Base-by-base conservation (phyloP, 768 basidiomycete genomes). In the Lyophyllum shimeji region DNA sequence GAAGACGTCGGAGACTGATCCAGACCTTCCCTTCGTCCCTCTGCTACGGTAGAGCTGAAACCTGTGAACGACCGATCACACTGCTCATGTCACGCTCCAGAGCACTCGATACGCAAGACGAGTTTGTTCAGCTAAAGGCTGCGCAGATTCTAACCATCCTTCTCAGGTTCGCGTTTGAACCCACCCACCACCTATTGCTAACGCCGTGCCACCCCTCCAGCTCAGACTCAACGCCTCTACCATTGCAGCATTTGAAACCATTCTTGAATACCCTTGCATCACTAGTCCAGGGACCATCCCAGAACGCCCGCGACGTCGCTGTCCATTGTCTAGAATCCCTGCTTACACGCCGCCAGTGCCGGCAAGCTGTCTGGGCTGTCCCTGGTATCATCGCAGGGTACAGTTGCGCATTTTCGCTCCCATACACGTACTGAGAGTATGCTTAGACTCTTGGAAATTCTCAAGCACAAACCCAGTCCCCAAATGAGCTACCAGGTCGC, bases 401-500 rank as follows among this genome's bases (percentile, higher is more conserved):
- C 52, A 78, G 29, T 29, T 64, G 2, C 2, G 1, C 31, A 24
- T 52, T 44, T 46, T 23, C 37, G 15, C 46, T 21, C 29, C 4
- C 13, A 54, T 40, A 25, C 13, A 48, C 57, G 8, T 54, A 8
- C 43, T 42, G n/a, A 44, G 8, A 42, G 50, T 47, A 23, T 20
- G 50, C 21, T 11, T 17, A 96, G 94, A 20, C 77, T 97, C 44
- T 82, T 95, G 5, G 90, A 95, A 27, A 89, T 92, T 23, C 76
- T 98, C 53, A 87, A 86, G 65, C 78, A 85, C 50, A 90, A 85
- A 59, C 86, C 91, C 15, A 84, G 86, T 20, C 92, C 95, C 18
- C 97, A 99, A 73, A 92, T 96, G 86, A 89, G 84, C 74, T 99
- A 98, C 68, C 95, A 97, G 78, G 86, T 95, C 42, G 84, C 85